Percentiles rank a stretch among this genome's conserved stretches.
phyloP scores from a whole-genome alignment of 257 asterid genomes.

The Fraxinus anomala region DNA sequence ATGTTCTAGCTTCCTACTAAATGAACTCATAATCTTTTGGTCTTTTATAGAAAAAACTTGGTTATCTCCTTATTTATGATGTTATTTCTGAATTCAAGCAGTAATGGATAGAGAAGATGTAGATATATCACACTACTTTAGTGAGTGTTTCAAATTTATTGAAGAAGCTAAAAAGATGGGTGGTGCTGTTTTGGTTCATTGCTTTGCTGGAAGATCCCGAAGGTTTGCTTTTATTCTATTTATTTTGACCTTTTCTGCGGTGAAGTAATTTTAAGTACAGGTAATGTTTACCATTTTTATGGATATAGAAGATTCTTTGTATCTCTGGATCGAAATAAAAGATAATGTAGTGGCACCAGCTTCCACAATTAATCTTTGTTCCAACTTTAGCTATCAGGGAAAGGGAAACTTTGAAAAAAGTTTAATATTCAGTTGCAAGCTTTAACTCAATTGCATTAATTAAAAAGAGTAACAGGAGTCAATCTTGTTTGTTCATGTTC shows the following conservation, averaged over 20 bases:
- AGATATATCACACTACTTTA: slow-evolving; percentile 53
- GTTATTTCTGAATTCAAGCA: slow-evolving; percentile 41
- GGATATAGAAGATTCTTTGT: not conserved
- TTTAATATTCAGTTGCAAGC: not conserved
- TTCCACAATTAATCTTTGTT: not conserved
- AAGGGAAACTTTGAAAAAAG: not conserved
- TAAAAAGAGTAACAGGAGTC: not conserved
- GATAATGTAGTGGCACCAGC: not conserved
- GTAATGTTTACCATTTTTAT: not conserved
- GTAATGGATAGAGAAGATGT: slow-evolving; percentile 65
- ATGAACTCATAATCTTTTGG: not conserved
- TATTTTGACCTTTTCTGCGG: not conserved
- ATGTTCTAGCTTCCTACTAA: not conserved
- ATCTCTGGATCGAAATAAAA: too few species aligned
- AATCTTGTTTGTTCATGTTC: not conserved
- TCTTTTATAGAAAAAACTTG: not conserved
- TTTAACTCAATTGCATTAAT: not conserved
- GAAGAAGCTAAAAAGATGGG: slow-evolving; percentile 70
- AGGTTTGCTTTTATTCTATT: slow-evolving; percentile 44
- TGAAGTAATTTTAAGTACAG: not conserved
- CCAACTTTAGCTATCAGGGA: not conserved
- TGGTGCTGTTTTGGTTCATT: slow-evolving; percentile 81
- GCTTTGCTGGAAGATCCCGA: slow-evolving; percentile 86
- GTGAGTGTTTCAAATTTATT: slow-evolving; percentile 76
- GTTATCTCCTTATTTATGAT: not conserved